Conservation (phyloP, 495 filamentous ascomycete genomes). For the Xeromyces bisporus region DNA sequence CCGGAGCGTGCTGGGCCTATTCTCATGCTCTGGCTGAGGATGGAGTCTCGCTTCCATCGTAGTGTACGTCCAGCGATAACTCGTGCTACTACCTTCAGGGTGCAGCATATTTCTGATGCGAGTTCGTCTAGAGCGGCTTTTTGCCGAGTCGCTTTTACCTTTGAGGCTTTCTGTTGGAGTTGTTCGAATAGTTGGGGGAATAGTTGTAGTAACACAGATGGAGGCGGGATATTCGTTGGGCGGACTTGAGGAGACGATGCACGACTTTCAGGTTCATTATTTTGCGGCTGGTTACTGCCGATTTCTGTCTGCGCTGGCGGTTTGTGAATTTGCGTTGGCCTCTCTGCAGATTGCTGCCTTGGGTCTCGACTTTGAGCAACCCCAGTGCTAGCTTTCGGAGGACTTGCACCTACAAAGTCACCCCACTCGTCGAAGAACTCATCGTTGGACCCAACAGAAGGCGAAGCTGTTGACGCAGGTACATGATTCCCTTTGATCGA, state of each 20-base stretch:
- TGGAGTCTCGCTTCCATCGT: conserved; percentile 78
- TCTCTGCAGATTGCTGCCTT: not conserved
- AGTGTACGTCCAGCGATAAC: conserved; percentile 73
- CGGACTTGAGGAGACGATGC: conserved; percentile 27
- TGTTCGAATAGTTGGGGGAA: conserved; percentile 48
- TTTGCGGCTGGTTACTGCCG: not conserved
- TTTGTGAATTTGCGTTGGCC: not conserved
- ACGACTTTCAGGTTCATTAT: not conserved
- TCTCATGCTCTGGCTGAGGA: conserved; percentile 74
- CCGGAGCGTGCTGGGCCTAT: conserved; percentile 56
- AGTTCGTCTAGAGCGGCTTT: conserved; percentile 6
- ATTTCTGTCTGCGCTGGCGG: not conserved
- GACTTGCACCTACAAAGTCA: conserved; percentile 22
- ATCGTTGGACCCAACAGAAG: conserved; percentile 34
- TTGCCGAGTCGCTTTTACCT: conserved; percentile 10
- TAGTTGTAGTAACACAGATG: conserved; percentile 59
- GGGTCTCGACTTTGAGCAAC: conserved; percentile 2
- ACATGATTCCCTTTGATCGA: conserved; percentile 1
- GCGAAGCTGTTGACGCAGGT: conserved; percentile 12
- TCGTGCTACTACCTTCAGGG: conserved; percentile 51
- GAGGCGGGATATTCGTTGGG: conserved; percentile 80
- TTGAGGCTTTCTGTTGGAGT: conserved; percentile 21
- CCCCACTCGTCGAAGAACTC: conserved; percentile 17
- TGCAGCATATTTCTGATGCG: conserved; percentile 32
- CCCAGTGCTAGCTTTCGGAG: conserved; percentile 4